Conservation (phyloP, 1,284 basidiomycete genomes). For the Mixia osmundae region DNA sequence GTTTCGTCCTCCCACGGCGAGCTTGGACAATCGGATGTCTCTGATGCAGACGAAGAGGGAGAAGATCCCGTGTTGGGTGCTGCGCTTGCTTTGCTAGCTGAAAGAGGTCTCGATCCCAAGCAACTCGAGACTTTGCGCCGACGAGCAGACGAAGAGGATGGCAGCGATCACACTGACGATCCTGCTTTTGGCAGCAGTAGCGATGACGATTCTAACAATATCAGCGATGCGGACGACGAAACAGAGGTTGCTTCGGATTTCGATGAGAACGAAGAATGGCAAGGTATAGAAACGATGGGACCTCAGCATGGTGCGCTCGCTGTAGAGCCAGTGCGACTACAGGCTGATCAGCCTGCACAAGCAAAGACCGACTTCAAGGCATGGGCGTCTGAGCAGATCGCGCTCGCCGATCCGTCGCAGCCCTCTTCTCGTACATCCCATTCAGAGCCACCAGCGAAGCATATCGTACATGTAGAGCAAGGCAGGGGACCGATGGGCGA, state of each 20-base stretch:
- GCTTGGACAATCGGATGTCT: constrained; percentile 2
- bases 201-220: constrained; percentile 1
- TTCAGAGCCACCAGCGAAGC: constrained; percentile 9
- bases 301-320: constrained; percentile 13
- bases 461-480: constrained; percentile 1
- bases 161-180: constrained; percentile 7
- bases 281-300: constrained; percentile 16
- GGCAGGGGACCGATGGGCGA: constrained; percentile 17
- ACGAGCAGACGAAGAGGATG: constrained; percentile 11
- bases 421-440: constrained; percentile 30
- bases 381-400: constrained; percentile 59
- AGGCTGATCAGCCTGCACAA: constrained; percentile 2
- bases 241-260: constrained; percentile 14
- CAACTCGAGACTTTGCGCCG: constrained; percentile 6
- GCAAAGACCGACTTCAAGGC: constrained; percentile 43
- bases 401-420: constrained; percentile 24
- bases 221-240: constrained; percentile 5
- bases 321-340: constrained; percentile 9
- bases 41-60: constrained; percentile 1
- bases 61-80: constrained; percentile 2
- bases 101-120: background rate
- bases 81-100: constrained; percentile 8
- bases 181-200: constrained; percentile 3
- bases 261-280: constrained; percentile 13
- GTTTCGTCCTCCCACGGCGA: constrained; percentile 1